These are phyloP conservation scores for Scheffersomyces stambukii DNA, from an alignment of 1,139 yeast species.

Conservation along the genomic window DNA sequence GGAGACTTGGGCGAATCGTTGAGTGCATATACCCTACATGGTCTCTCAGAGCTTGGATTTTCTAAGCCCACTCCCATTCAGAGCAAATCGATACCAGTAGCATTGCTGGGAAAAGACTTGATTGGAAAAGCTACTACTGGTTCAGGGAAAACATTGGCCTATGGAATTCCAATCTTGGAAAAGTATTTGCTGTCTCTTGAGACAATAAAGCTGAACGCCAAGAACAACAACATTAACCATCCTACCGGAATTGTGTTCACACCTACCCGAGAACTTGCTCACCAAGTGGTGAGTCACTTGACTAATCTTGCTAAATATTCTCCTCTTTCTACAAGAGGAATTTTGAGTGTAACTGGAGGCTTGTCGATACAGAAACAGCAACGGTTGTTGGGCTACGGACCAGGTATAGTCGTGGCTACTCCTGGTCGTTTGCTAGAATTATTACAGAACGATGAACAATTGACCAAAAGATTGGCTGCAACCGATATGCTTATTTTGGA, in stretches of 20 bases:
- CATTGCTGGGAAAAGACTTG: slow-evolving; percentile 70
- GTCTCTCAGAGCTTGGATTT: slow-evolving; percentile 58
- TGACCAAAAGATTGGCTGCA: slow-evolving; percentile 53
- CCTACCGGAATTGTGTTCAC: slow-evolving; percentile 84
- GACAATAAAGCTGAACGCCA: slow-evolving; percentile 18
- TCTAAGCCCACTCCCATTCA: slow-evolving; percentile 81
- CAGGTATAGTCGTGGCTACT: slow-evolving; percentile 87
- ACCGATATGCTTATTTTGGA: slow-evolving; percentile 78
- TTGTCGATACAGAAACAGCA: slow-evolving; percentile 90
- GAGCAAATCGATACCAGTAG: slow-evolving; percentile 67
- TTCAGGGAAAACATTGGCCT: slow-evolving; percentile 95
- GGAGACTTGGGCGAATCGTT: slow-evolving; percentile 27
- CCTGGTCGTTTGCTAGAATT: slow-evolving; percentile 93
- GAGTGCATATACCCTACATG: slow-evolving; percentile 54
- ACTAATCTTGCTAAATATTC: slow-evolving; percentile 56
- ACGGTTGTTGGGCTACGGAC: slow-evolving; percentile 66
- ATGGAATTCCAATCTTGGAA: slow-evolving; percentile 91
- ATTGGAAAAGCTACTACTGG: slow-evolving; percentile 98
- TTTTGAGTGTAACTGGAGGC: slow-evolving; percentile 91
- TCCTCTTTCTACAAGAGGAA: slow-evolving; percentile 52
- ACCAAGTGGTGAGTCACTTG: slow-evolving; percentile 84
- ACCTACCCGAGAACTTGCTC: slow-evolving; percentile 96
- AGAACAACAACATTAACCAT: slow-evolving; percentile 21
- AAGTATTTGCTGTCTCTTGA: slow-evolving; percentile 36
- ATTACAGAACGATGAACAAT: slow-evolving; percentile 55